These are phyloP conservation scores for Candida sp. DNA, from an alignment of 1,139 yeast species.

Conservation along the genomic window DNA sequence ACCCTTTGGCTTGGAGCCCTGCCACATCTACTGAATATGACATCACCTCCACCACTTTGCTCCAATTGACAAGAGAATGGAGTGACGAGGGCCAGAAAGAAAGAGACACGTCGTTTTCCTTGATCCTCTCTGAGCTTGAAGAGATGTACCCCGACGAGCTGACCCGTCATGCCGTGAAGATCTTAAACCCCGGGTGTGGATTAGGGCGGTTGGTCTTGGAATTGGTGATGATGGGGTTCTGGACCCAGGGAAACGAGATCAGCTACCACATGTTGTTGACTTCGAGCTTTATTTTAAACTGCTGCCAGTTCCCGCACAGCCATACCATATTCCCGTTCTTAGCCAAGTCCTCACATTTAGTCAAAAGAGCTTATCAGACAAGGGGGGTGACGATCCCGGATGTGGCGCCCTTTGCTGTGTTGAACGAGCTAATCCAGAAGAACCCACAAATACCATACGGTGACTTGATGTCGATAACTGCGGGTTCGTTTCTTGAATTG, in stretches of 20 bases:
- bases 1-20: constrained; percentile 49
- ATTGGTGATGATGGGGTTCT: constrained; percentile 66
- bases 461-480: constrained; percentile 73
- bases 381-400: constrained; percentile 61
- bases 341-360: constrained; percentile 54
- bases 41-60: constrained; percentile 63
- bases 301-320: constrained; percentile 40
- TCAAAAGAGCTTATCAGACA: constrained; percentile 46
- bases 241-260: constrained; percentile 86
- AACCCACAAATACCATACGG: constrained; percentile 48
- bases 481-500: constrained; percentile 81
- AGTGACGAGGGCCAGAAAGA: constrained; percentile 62
- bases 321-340: constrained; percentile 57
- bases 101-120: constrained; percentile 48
- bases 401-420: constrained; percentile 42
- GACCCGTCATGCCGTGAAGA: constrained; percentile 41
- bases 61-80: constrained; percentile 82
- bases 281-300: constrained; percentile 68
- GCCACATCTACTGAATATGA: constrained; percentile 54
- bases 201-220: constrained; percentile 81
- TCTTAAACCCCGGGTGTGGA: constrained; percentile 86
- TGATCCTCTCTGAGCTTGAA: constrained; percentile 50
- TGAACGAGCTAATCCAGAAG: constrained; percentile 25
- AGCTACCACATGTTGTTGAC: constrained; percentile 81
- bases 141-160: constrained; percentile 42